Conservation (phyloP, 208 protist species). For the Acanthamoeba royreba region DNA sequence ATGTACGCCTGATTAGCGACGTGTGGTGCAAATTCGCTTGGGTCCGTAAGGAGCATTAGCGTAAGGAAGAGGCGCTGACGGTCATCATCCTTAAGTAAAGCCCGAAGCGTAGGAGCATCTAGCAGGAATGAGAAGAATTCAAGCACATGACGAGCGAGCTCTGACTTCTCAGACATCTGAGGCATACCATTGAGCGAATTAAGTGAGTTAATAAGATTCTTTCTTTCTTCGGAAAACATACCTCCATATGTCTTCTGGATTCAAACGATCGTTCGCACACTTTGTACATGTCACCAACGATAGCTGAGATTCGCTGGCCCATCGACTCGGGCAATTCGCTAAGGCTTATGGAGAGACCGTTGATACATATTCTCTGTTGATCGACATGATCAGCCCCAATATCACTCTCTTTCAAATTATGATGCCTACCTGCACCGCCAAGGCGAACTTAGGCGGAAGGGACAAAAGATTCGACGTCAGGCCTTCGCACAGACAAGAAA, state of each 20-base stretch:
- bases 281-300: background rate
- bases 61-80: conserved; percentile 8
- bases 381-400: background rate
- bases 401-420: background rate
- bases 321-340: conserved; percentile 4
- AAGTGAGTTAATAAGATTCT: background rate
- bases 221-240: background rate
- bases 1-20: background rate
- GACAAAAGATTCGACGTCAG: background rate
- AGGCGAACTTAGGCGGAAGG: background rate
- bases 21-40: background rate
- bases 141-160: background rate
- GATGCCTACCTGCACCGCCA: background rate
- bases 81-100: background rate
- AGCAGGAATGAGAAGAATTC: background rate
- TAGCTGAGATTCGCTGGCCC: background rate
- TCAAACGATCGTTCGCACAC: background rate
- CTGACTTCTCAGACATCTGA: background rate
- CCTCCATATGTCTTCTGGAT: background rate
- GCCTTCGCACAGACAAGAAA: background rate
- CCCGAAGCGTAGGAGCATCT: background rate
- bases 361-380: background rate
- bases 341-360: background rate
- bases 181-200: background rate
- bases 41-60: conserved; percentile 6